These are phyloP conservation scores for Nemania sp. DNA, from an alignment of 2,329 filamentous ascomycete species.

Conservation along the genomic window DNA sequence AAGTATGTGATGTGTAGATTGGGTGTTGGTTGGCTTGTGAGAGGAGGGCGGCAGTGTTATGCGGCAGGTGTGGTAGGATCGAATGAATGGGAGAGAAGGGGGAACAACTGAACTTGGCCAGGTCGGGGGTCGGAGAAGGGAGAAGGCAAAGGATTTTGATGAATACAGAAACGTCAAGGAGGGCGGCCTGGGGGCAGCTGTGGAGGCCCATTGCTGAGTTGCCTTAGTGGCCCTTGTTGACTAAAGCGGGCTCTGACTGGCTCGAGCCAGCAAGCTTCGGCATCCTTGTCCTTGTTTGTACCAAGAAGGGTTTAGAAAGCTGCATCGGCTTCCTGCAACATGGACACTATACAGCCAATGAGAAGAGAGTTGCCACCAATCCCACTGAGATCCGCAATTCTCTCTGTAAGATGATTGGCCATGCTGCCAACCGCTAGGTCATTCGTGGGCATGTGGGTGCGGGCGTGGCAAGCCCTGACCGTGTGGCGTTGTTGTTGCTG, in stretches of 20 bases:
- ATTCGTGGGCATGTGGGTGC: conserved; percentile 16
- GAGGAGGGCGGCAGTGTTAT: conserved; percentile 26
- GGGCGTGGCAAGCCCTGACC: conserved; percentile 24
- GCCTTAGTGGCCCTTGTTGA: conserved; percentile 23
- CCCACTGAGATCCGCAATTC: conserved; percentile 3
- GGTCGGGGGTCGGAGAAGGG: conserved; percentile 26
- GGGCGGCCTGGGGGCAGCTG: conserved; percentile 15
- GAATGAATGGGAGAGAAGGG: conserved; percentile 28
- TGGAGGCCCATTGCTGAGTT: conserved; percentile 20
- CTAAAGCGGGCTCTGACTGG: conserved; percentile 11
- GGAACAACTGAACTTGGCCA: conserved; percentile 21
- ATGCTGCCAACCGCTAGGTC: conserved; percentile 23
- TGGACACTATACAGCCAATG: conserved; percentile 22
- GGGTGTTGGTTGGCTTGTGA: conserved; percentile 21
- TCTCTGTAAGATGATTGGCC: conserved; percentile 16
- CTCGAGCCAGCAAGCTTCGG: conserved; percentile 12
- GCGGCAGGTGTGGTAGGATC: conserved; percentile 28
- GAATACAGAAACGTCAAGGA: conserved; percentile 26
- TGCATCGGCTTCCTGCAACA: conserved; percentile 20
- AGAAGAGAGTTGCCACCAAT: conserved; percentile 19
- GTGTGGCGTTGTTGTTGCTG: conserved; percentile 27
- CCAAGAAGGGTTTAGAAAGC: conserved; percentile 17
- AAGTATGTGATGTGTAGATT: conserved; percentile 23
- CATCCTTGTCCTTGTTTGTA: conserved; percentile 15
- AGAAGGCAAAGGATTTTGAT: conserved; percentile 31